Evolutionary conservation across 352 stramenopile species (phyloP).

Genomic region (Phytophthora crassamura): DNA sequence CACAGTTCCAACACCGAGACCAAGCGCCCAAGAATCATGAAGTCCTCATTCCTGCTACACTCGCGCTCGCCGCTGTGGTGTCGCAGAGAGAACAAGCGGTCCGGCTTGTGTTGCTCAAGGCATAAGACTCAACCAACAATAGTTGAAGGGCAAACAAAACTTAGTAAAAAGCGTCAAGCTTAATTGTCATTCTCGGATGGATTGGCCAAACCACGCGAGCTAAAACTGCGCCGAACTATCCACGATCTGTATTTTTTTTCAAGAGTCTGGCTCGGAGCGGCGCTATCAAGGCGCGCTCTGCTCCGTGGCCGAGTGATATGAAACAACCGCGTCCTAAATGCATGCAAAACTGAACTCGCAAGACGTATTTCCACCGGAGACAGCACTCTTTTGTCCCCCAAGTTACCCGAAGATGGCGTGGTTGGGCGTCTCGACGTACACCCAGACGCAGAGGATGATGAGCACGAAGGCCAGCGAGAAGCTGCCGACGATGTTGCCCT

Average conservation of each 20-base stretch:
- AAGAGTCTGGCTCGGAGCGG: conserved; percentile 26
- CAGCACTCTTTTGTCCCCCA: conserved; percentile 16
- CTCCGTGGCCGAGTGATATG: conserved; percentile 26
- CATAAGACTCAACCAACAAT: too few species aligned
- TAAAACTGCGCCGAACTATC: conserved; percentile 22
- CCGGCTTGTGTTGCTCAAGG: too few species aligned
- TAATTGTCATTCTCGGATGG: too few species aligned
- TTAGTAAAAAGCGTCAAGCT: too few species aligned
- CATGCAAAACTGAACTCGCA: conserved; percentile 38
- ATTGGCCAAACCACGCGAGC: too few species aligned
- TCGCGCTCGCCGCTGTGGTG: too few species aligned
- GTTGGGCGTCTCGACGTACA: conserved; percentile 79
- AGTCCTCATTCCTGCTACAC: too few species aligned
- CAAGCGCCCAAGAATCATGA: too few species aligned
- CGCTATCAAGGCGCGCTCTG: conserved; percentile 13
- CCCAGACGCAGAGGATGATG: conserved; percentile 74
- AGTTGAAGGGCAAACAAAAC: too few species aligned
- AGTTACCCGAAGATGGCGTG: conserved; percentile 45
- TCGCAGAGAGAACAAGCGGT: too few species aligned
- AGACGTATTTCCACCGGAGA: conserved; percentile 31
- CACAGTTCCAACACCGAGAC: too few species aligned
- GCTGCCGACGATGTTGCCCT: conserved; percentile 76
- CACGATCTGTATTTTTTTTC: conserved; percentile 38
- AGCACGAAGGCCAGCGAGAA: conserved; percentile 76
- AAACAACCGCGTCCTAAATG: conserved; percentile 40